phyloP scores from a whole-genome alignment of 306 rosid genomes.

The Cucumis hystrix region DNA sequence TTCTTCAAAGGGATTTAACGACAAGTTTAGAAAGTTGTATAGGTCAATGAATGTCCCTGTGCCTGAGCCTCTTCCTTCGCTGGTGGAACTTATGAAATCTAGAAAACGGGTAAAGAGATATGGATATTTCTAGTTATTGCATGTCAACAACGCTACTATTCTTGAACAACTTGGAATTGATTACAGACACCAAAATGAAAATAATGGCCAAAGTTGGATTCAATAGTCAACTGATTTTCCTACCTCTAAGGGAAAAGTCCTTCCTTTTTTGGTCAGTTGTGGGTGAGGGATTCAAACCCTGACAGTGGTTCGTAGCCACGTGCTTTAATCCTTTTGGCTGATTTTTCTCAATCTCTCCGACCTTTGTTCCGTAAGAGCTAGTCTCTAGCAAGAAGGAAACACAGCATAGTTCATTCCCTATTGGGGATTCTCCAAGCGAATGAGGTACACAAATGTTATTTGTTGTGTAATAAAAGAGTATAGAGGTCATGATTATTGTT shows the following conservation, averaged over 20 bases:
- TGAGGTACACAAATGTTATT: neutral
- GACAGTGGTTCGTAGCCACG: no score
- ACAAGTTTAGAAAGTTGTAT: slow-evolving; percentile 35
- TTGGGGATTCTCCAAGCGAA: neutral
- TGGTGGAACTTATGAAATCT: slow-evolving; percentile 39
- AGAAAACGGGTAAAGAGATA: slow-evolving; percentile 47
- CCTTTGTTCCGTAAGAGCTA: no score
- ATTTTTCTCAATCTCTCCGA: no score
- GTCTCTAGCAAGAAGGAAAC: neutral
- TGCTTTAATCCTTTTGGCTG: no score
- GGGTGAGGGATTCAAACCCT: no score
- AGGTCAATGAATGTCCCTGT: slow-evolving; percentile 59
- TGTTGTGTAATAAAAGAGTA: slow-evolving; percentile 1
- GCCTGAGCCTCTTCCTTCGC: slow-evolving; percentile 70
- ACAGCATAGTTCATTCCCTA: neutral
- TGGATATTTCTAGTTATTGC: slow-evolving; percentile 7
- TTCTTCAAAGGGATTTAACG: slow-evolving; percentile 39
- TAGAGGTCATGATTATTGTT: neutral
- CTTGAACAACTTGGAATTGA: no score
- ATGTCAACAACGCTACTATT: neutral
- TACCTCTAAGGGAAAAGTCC: no score
- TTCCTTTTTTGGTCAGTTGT: no score
- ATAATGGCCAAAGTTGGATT: no score
- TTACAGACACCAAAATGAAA: no score
- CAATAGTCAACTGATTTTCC: no score